Evolutionary conservation across 768 basidiomycete species (phyloP), one percentile per base, ranked within the genome.

Genomic region (Udeniomyces megalosporus): DNA sequence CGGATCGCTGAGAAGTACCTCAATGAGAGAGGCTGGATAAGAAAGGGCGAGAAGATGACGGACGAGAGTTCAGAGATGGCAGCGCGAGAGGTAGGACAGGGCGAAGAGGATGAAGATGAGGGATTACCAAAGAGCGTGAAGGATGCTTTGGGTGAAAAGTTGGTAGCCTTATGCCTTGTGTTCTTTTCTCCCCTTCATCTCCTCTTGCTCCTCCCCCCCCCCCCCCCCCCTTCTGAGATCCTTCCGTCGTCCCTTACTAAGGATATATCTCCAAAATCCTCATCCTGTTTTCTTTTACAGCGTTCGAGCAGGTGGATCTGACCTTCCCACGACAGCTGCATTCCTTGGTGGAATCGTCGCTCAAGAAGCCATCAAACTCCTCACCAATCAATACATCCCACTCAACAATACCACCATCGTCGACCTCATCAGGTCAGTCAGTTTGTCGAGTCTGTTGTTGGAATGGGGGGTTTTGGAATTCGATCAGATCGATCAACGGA

Each of bases 281-380:
- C n/a, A n/a, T n/a, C n/a, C n/a, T n/a, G n/a, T n/a, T n/a, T n/a
- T n/a, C n/a, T n/a, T n/a, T n/a, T n/a, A 22, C 69, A 91, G 89
- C 60, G 82, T 78, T 12, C 85, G 90, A 1, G 78, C 88, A 0
- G 8, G 87, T 86, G 2, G 83, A 80, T 84, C 88, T 3, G 89
- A 93, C 69, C 75, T 97, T 3, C 93, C 93, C 6, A 97, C 91
- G 67, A 91, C 84, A 1, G 88, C 93, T 0, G 92, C 92, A 1
- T 82, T 97, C 69, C 76, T 96, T 0, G 95, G 95, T 1, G 95
- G 95, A 2, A 73, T 97, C 38, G 84, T 96, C 22, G 90, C 92
- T 28, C 95, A 99, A 68, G 95, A 99, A 71, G 83, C 84, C 6
- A 97, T 97, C 78, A 97, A 99, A 79, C 79, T 97, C 75, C 84